Evolutionary conservation across 768 basidiomycete genomes (phyloP), one percentile per base, ranked within the genome.

Genomic region (Mrakia gelida): DNA sequence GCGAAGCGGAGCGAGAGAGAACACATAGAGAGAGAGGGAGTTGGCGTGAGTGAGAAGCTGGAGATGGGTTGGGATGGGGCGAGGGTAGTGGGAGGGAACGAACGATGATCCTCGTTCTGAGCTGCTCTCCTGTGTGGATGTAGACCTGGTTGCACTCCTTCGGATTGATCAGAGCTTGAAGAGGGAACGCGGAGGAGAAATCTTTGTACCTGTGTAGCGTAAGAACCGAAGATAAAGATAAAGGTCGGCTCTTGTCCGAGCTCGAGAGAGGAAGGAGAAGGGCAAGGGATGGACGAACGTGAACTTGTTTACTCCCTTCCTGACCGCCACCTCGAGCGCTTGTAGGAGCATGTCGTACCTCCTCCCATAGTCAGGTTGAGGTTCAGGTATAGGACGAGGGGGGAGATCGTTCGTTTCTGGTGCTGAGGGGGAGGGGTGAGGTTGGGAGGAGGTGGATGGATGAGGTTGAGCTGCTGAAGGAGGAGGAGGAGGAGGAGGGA

Each of bases 261-360:
- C n/a, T 59, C 68, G 59, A 21, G n/a, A n/a, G n/a, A 5, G 21
- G 8, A 62, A 15, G 71, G 11, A 30, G 7, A 30, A 54, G 63
- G 26, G 4, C 26, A 34, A 41, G 72, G 21, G n/a, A n/a, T n/a
- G n/a, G 71, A 78, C 77, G 4, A 41, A 78, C 77, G 77, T 73
- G 70, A 71, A 78, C 65, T 78, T 78, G 63, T 78, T 78, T 23
- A 71, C 71, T 23, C 77, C 77, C 43, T 73, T 78, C 21, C 63
- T 18, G 72, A 78, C 77, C 23, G 77, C 70, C 8, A 56, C 38
- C 34, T 78, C 77, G 26, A 73, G 72, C 38, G 77, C 77, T 15
- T 73, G 56, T 2, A 78, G 65, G n/a, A 78, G 63, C n/a, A 45
- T 63, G 26, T 28, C 49, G 32, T 65, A 73, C 26, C 77, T 43